Base-by-base conservation (phyloP, 768 basidiomycete genomes). In the Leccinum imitatum region DNA sequence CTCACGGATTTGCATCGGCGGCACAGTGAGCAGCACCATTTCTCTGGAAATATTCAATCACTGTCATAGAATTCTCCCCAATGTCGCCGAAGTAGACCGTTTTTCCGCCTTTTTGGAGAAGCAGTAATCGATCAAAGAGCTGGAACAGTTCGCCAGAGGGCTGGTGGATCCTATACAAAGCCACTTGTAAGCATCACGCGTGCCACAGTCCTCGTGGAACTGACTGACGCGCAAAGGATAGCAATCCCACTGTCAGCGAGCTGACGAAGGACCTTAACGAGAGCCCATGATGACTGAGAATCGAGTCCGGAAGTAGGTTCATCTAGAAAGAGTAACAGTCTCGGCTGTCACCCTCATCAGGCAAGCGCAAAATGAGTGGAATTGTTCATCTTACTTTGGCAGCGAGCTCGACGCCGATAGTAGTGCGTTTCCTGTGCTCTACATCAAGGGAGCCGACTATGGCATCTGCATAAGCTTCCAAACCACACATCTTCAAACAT, bases 401-500 rank as follows among this genome's bases (percentile, higher is more conserved):
- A 30, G 84, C 84, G 6, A 86, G 74, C 67, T 86, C 85, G 51
- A 86, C 84, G 37, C 72, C 85, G 53, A 87, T 87, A 0, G 84
- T 86, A 15, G 82, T 75, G 4, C 84, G 80, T 67, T 86, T 86
- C 46, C 77, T 75, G 53, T 80, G 78, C 54, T 84, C 82, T 37
- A 82, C 75, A 30, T 70, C 69, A 19, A 81, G 68, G 61, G 83
- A 81, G n/a, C 83, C 85, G 13, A 89, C 83, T 67, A 85, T 80
- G 6, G 85, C 87, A 63, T 89, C 84, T 4, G 84, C 84, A 41
- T 83, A 78, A 4, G 76, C 75, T 56, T 85, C 83, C 52, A 90
- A 72, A 33, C 87, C 87, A 63, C 89, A 86, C 74, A 90, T 82
- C 65, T 80, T 77, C n/a, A 90, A 72, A 65, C 81, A 82, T 53